Evolutionary conservation across 139 green algal genomes (phyloP).

Genomic region (Coccomyxa sp.): DNA sequence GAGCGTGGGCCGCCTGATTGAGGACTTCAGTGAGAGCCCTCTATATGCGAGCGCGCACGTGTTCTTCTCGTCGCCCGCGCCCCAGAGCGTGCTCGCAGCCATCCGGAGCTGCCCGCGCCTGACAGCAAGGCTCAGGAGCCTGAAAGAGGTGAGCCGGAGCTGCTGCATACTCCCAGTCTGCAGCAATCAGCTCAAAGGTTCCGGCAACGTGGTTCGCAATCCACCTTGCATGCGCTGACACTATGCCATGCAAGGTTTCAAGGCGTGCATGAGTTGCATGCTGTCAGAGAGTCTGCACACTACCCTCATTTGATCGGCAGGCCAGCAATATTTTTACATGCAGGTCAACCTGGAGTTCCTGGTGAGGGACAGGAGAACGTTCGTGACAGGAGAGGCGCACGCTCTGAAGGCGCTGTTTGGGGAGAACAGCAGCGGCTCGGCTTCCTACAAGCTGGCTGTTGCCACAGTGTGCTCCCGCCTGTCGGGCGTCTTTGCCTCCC

Average conservation of each 20-base stretch:
- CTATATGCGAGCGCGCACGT: conserved; percentile 77
- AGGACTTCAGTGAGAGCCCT: conserved; percentile 51
- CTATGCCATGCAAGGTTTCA: background rate
- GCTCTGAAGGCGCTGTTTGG: conserved; percentile 55
- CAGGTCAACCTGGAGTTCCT: conserved; percentile 81
- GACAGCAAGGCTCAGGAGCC: conserved; percentile 34
- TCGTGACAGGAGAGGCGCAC: conserved; percentile 70
- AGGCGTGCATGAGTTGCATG: too few species aligned
- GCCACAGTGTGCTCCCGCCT: conserved; percentile 52
- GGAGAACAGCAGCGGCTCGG: conserved; percentile 17
- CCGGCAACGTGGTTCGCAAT: background rate
- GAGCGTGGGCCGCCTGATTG: conserved; percentile 46
- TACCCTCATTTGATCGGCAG: too few species aligned
- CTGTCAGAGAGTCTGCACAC: too few species aligned
- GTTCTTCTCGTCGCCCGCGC: conserved; percentile 79
- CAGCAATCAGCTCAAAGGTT: too few species aligned
- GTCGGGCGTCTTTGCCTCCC: conserved; percentile 53
- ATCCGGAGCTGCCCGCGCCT: conserved; percentile 49
- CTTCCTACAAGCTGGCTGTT: conserved; percentile 36
- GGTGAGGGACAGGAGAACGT: conserved; percentile 73
- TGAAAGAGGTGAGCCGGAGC: conserved; percentile 76
- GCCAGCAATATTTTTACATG: too few species aligned
- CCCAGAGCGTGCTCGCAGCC: conserved; percentile 31
- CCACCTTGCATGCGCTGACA: background rate
- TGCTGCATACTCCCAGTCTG: too few species aligned